Evolutionary conservation across 768 basidiomycete species (phyloP).

Genomic region (Calocybe indica): DNA sequence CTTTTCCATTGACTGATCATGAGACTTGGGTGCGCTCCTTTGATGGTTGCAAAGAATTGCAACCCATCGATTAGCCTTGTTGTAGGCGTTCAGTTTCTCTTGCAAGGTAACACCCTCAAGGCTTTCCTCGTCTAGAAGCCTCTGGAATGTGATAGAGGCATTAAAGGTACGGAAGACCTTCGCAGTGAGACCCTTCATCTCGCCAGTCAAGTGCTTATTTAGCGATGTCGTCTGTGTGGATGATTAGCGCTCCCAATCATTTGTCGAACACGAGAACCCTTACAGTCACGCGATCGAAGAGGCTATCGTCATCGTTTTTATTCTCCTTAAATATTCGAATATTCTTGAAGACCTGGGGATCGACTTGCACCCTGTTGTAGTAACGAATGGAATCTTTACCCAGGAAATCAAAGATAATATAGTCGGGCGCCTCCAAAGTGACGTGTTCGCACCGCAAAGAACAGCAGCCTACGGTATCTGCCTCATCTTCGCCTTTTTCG

Average conservation of each 20-base stretch:
- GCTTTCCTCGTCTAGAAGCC: conserved; percentile 69
- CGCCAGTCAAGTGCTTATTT: conserved; percentile 87
- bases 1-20: conserved; percentile 91
- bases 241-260: conserved; percentile 12
- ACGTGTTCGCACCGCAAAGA: conserved; percentile 96
- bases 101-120: conserved; percentile 68
- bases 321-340: conserved; percentile 94
- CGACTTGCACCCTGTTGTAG: conserved; percentile 86
- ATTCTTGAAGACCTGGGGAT: conserved; percentile 95
- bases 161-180: conserved; percentile 99
- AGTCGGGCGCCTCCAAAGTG: conserved; percentile 82
- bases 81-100: conserved; percentile 96
- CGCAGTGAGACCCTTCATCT: conserved; percentile 97
- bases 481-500: conserved; percentile 99
- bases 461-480: conserved; percentile 98
- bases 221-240: conserved; percentile 62
- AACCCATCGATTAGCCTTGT: conserved; percentile 94
- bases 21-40: conserved; percentile 85
- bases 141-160: conserved; percentile 93
- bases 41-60: conserved; percentile 99
- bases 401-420: conserved; percentile 92
- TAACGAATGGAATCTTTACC: conserved; percentile 99
- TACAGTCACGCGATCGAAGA: conserved; percentile 95
- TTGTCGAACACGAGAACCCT: conserved; percentile 21
- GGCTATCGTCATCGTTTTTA: conserved; percentile 79